These are phyloP conservation scores for Arxiozyma heterogenica DNA, from an alignment of 1,139 yeast species.

Conservation along the genomic window DNA sequence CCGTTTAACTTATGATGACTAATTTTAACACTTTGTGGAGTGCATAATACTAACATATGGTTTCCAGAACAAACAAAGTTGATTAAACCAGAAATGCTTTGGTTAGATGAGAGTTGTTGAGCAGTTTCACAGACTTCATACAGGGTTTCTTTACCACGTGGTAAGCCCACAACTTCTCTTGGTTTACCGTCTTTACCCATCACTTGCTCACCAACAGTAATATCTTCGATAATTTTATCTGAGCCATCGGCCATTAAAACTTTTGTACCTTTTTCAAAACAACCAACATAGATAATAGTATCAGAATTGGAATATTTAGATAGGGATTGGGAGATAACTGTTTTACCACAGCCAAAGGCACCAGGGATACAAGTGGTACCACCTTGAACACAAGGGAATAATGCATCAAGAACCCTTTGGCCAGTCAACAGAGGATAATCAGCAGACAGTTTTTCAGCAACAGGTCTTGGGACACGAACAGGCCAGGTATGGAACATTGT, in stretches of 20 bases:
- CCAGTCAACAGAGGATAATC: constrained; percentile 95
- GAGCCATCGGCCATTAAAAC: constrained; percentile 39
- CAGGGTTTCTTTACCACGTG: constrained; percentile 37
- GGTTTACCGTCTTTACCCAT: constrained; percentile 39
- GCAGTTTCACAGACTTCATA: constrained; percentile 28
- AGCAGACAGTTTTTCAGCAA: constrained; percentile 84
- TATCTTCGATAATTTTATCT: constrained; percentile 30
- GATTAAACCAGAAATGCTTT: constrained; percentile 6
- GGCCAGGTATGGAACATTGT: constrained; percentile 99
- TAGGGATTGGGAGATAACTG: constrained; percentile 94
- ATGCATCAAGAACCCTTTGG: constrained; percentile 94
- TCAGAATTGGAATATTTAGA: constrained; percentile 97
- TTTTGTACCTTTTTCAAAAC: constrained; percentile 36
- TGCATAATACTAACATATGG: constrained; percentile 25
- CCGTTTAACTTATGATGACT: constrained; percentile 8
- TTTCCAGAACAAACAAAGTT: constrained; percentile 31
- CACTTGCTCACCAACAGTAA: constrained; percentile 35
- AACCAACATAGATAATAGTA: constrained; percentile 87
- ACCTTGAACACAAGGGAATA: constrained; percentile 99
- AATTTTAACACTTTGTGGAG: constrained; percentile 5
- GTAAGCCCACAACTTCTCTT: constrained; percentile 36
- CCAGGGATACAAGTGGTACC: constrained; percentile 99
- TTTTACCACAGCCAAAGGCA: constrained; percentile 99
- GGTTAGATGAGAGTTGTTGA: constrained; percentile 2
- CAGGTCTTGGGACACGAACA: constrained; percentile 98